Evolutionary conservation across 2,329 filamentous ascomycete genomes (phyloP).

Genomic region (Thielaviopsis populi): DNA sequence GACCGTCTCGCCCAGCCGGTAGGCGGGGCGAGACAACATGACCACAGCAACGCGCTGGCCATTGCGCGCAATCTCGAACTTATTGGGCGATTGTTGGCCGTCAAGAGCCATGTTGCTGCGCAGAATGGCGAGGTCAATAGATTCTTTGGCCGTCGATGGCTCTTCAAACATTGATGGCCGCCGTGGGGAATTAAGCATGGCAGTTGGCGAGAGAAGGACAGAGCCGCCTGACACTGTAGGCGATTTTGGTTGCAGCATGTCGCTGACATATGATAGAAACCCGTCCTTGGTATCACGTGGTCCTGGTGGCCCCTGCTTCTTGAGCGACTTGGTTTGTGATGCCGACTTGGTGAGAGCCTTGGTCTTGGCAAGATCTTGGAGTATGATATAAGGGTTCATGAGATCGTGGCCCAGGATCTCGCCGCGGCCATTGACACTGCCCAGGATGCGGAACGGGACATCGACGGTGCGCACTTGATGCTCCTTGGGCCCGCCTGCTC

Average conservation of each 20-base stretch:
- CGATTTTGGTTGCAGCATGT: slow-evolving; percentile 45
- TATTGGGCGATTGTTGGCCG: slow-evolving; percentile 69
- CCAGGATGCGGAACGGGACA: slow-evolving; percentile 81
- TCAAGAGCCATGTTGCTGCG: slow-evolving; percentile 56
- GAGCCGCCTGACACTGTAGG: slow-evolving; percentile 32
- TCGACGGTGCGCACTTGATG: slow-evolving; percentile 83
- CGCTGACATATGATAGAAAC: slow-evolving; percentile 64
- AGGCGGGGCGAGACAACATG: slow-evolving; percentile 74
- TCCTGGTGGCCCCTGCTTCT: slow-evolving; percentile 21
- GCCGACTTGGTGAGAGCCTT: slow-evolving; percentile 16
- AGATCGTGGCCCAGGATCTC: slow-evolving; percentile 86
- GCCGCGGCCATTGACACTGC: slow-evolving; percentile 77
- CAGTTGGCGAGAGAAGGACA: slow-evolving; percentile 57
- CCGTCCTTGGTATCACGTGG: slow-evolving; percentile 33
- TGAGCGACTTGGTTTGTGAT: slow-evolving; percentile 21
- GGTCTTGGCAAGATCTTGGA: slow-evolving; percentile 62
- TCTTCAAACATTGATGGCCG: slow-evolving; percentile 41
- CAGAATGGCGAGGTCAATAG: slow-evolving; percentile 81
- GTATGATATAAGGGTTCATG: slow-evolving; percentile 81
- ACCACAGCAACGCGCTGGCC: slow-evolving; percentile 85
- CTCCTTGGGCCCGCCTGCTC: slow-evolving; percentile 60
- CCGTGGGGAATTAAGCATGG: slow-evolving; percentile 36
- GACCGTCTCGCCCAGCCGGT: slow-evolving; percentile 76
- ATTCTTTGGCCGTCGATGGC: slow-evolving; percentile 55
- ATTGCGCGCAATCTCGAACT: slow-evolving; percentile 87